These are phyloP conservation scores for Vigna reflexopilosa DNA, from an alignment of 306 rosid genomes.

Conservation along the genomic window DNA sequence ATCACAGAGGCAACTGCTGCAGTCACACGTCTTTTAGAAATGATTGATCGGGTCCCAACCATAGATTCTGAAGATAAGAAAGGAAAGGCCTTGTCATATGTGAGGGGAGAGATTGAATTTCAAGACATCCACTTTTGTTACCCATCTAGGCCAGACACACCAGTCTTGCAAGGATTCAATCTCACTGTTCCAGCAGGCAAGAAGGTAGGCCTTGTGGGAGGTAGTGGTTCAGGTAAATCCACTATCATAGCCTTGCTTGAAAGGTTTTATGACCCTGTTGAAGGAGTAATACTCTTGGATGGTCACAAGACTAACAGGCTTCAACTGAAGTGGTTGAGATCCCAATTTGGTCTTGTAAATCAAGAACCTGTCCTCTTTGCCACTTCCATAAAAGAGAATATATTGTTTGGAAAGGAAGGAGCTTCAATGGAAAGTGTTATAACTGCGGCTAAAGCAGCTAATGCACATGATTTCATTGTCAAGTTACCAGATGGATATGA, in stretches of 20 bases:
- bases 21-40: conserved; percentile 68
- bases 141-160: conserved; percentile 78
- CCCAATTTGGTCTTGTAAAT: conserved; percentile 82
- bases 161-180: conserved; percentile 69
- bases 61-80: conserved; percentile 76
- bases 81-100: conserved; percentile 82
- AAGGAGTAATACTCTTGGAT: conserved; percentile 82
- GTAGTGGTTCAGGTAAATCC: conserved; percentile 94
- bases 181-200: conserved; percentile 79
- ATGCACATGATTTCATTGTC: conserved; percentile 86
- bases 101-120: conserved; percentile 81
- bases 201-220: conserved; percentile 82
- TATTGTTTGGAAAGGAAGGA: conserved; percentile 88
- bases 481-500: conserved; percentile 86
- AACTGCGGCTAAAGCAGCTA: conserved; percentile 81
- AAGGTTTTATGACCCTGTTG: conserved; percentile 86
- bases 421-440: conserved; percentile 80
- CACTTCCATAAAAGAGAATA: conserved; percentile 81
- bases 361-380: conserved; percentile 97
- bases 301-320: conserved; percentile 74
- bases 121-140: conserved; percentile 66
- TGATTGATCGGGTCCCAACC: conserved; percentile 70
- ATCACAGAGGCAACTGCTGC: conserved; percentile 78
- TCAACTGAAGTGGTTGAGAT: conserved; percentile 88
- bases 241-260: conserved; percentile 81